These are phyloP conservation scores for Diaporthe sp. DNA, from an alignment of 2,329 filamentous ascomycete genomes.

Conservation along the genomic window DNA sequence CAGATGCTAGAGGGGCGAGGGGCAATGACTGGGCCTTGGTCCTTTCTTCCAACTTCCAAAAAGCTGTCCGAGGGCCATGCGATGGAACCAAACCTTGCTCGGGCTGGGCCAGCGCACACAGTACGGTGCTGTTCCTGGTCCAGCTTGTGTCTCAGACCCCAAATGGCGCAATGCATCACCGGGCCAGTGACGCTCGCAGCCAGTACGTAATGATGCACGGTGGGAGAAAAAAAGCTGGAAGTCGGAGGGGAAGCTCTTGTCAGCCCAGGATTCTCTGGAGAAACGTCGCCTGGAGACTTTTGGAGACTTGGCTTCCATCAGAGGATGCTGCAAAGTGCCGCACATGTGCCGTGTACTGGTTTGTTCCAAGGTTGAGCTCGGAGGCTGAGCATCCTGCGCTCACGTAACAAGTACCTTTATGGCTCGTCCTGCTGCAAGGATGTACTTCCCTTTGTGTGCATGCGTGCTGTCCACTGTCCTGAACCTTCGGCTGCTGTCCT, in stretches of 20 bases:
- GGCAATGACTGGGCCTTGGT: slow-evolving; percentile 1
- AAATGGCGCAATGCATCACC: slow-evolving; percentile 36
- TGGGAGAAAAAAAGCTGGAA: slow-evolving; percentile 12
- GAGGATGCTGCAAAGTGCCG: background rate
- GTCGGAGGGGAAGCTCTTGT: slow-evolving; percentile 20
- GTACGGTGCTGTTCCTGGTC: slow-evolving; percentile 31
- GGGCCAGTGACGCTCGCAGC: slow-evolving; percentile 35
- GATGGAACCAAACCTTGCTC: slow-evolving; percentile 34
- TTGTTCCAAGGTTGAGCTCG: slow-evolving; percentile 9
- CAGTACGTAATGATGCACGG: slow-evolving; percentile 36
- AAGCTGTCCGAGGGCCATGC: slow-evolving; percentile 25
- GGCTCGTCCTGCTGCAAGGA: background rate
- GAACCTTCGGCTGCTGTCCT: slow-evolving; percentile 24
- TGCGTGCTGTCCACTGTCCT: background rate
- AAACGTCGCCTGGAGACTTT: background rate
- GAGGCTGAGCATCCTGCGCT: slow-evolving; percentile 31
- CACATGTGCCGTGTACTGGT: background rate
- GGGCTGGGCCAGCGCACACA: slow-evolving; percentile 17
- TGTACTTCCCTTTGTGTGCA: background rate
- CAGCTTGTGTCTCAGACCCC: slow-evolving; percentile 36
- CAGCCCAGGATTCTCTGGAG: slow-evolving; percentile 14
- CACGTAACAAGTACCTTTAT: slow-evolving; percentile 23
- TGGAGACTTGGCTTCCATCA: slow-evolving; percentile 17
- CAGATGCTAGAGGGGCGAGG: background rate
- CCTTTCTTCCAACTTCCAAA: slow-evolving; percentile 4